Evolutionary conservation across 1,139 yeast genomes (phyloP).

Genomic region (Pichiaceae sp.): DNA sequence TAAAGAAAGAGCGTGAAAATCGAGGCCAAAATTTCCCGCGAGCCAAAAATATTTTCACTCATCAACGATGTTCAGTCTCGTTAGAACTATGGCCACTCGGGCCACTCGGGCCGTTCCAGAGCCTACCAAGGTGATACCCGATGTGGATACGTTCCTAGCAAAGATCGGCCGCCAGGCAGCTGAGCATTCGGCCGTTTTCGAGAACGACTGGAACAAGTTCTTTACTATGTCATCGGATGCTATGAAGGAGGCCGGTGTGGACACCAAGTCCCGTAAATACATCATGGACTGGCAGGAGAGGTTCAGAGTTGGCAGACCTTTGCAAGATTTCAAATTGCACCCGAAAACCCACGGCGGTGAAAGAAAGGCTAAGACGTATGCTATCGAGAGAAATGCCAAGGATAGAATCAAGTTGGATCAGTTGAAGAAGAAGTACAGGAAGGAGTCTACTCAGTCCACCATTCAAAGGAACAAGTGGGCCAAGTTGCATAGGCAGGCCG

Average conservation of each 20-base stretch:
- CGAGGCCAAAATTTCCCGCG: too few relatives aligned
- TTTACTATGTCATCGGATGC: slow-evolving; percentile 45
- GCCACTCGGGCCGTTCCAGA: slow-evolving; percentile 25
- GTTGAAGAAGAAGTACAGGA: slow-evolving; percentile 15
- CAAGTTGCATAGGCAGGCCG: slow-evolving; percentile 7
- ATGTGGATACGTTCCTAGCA: slow-evolving; percentile 60
- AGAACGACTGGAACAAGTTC: slow-evolving; percentile 62
- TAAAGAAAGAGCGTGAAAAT: too few relatives aligned
- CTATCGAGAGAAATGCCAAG: slow-evolving; percentile 64
- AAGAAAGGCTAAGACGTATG: slow-evolving; percentile 61
- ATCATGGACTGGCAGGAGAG: slow-evolving; percentile 35
- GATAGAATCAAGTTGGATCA: slow-evolving; percentile 32
- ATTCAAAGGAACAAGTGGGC: slow-evolving; percentile 10
- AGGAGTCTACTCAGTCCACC: slow-evolving; percentile 6
- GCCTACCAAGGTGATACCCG: slow-evolving; percentile 53
- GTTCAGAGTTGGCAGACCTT: slow-evolving; percentile 48
- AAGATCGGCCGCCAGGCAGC: slow-evolving; percentile 68
- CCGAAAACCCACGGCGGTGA: slow-evolving; percentile 87
- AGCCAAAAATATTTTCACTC: not conserved
- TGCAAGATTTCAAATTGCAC: slow-evolving; percentile 55
- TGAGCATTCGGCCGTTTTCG: slow-evolving; percentile 67
- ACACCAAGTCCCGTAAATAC: slow-evolving; percentile 57
- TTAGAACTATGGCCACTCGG: not conserved
- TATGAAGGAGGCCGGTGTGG: slow-evolving; percentile 77
- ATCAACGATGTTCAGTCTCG: not conserved